phyloP scores from a whole-genome alignment of 2,329 filamentous ascomycete species.

The Proliferodiscus dingleyae region DNA sequence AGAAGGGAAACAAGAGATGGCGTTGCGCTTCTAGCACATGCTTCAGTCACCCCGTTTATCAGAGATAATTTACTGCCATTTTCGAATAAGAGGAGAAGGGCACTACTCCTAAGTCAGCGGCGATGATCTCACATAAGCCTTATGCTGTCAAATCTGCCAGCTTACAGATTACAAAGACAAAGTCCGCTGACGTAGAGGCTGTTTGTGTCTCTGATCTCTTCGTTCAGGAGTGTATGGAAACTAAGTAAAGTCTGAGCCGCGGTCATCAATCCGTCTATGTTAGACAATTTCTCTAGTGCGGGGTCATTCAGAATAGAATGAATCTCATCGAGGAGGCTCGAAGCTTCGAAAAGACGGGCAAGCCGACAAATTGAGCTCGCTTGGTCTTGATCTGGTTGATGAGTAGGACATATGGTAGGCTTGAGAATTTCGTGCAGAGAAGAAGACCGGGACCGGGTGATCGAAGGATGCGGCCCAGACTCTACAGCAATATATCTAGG shows the following conservation, averaged over 20 bases:
- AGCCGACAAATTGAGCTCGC: slow-evolving; percentile 13
- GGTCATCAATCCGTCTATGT: slow-evolving; percentile 17
- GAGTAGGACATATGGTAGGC: slow-evolving; percentile 12
- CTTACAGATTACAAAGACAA: slow-evolving; percentile 16
- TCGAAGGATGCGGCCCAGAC: slow-evolving; percentile 10
- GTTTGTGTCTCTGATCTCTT: slow-evolving; percentile 8
- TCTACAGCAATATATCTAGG: slow-evolving; percentile 19
- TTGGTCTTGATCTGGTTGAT: slow-evolving; percentile 7
- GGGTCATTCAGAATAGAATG: slow-evolving; percentile 14
- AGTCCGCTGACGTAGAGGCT: slow-evolving; percentile 11
- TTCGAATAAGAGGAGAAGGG: slow-evolving; percentile 17
- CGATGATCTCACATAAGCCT: neutral
- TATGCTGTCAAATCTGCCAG: slow-evolving; percentile 1
- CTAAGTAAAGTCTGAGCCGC: slow-evolving; percentile 9
- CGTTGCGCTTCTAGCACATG: slow-evolving; percentile 8
- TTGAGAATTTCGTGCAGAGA: slow-evolving; percentile 9
- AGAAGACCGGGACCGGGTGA: slow-evolving; percentile 11
- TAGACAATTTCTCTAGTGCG: slow-evolving; percentile 7
- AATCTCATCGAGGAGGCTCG: slow-evolving; percentile 17
- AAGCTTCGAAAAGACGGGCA: slow-evolving; percentile 16
- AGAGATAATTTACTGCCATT: slow-evolving; percentile 13
- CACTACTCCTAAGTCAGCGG: slow-evolving; percentile 12
- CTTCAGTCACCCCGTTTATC: slow-evolving; percentile 2
- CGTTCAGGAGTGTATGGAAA: slow-evolving; percentile 13
- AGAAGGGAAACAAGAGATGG: slow-evolving; percentile 8